These are phyloP conservation scores for barrel medic (Medicago truncatula) DNA, from an alignment of 306 rosid genomes.

Conservation along the genomic window DNA sequence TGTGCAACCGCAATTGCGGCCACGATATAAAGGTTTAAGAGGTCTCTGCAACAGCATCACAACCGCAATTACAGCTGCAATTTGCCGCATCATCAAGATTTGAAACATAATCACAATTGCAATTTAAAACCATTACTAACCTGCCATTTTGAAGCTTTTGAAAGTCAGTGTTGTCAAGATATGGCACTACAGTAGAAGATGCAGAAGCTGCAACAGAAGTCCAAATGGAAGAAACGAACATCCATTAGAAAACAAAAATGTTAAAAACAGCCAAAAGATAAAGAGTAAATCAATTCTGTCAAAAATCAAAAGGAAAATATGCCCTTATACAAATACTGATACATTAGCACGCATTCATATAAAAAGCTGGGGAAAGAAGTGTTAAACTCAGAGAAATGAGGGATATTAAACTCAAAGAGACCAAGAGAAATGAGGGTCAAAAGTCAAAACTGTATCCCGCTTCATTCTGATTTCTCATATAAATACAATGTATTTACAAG, in stretches of 20 bases:
- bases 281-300: slow-evolving; percentile 6
- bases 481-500: no score
- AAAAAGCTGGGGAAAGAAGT: slow-evolving; percentile 1
- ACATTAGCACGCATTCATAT: slow-evolving; percentile 1
- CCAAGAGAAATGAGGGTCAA: no score
- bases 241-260: slow-evolving; percentile 23
- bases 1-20: no score
- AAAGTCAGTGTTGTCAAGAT: slow-evolving; percentile 74
- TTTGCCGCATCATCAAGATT: no score
- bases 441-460: no score
- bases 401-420: no score
- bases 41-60: no score
- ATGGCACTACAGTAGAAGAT: slow-evolving; percentile 57
- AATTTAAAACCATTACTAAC: slow-evolving; percentile 39
- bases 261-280: slow-evolving; percentile 11
- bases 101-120: no score
- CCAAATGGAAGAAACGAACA: slow-evolving; percentile 38
- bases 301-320: slow-evolving; percentile 35
- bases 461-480: no score
- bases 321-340: slow-evolving; percentile 12
- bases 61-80: no score
- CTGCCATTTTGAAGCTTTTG: slow-evolving; percentile 94
- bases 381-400: no score
- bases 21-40: no score
- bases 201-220: slow-evolving; percentile 68